phyloP scores from a whole-genome alignment of 2,329 filamentous ascomycete species.

The Emergomyces orientalis region DNA sequence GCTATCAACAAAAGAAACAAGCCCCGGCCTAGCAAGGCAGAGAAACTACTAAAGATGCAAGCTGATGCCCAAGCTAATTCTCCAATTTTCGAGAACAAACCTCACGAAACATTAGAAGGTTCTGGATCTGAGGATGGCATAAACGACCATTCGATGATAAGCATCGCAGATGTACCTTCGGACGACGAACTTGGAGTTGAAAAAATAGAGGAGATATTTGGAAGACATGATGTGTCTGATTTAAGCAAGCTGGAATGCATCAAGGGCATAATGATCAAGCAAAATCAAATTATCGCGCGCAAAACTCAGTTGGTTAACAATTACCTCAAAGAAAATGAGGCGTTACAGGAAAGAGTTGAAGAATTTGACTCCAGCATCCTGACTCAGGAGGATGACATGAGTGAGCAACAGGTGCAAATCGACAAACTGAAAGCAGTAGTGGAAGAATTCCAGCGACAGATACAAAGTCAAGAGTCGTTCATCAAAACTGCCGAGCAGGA shows the following conservation, averaged over 20 bases:
- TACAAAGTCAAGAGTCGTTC: background rate
- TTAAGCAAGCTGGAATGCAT: background rate
- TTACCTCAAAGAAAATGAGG: background rate
- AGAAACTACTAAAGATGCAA: background rate
- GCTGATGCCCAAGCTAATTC: background rate
- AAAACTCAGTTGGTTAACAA: background rate
- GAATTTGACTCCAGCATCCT: background rate
- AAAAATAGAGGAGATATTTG: background rate
- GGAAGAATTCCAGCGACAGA: background rate
- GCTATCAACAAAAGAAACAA: background rate
- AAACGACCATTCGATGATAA: background rate
- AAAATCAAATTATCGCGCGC: background rate
- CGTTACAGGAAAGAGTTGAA: background rate
- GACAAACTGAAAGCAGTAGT: background rate
- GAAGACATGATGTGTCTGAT: background rate
- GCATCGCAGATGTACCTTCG: background rate
- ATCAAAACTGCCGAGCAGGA: slow-evolving; percentile 5
- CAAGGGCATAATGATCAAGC: background rate
- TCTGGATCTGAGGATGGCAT: background rate
- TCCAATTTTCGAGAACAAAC: background rate
- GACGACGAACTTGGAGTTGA: background rate
- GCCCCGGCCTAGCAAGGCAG: background rate
- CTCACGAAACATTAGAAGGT: background rate
- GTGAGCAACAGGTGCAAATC: background rate
- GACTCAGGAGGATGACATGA: background rate